Evolutionary conservation across 1,139 yeast genomes (phyloP), one percentile per base, ranked within the genome.

Genomic region (Sugiyamaella xylanicola): DNA sequence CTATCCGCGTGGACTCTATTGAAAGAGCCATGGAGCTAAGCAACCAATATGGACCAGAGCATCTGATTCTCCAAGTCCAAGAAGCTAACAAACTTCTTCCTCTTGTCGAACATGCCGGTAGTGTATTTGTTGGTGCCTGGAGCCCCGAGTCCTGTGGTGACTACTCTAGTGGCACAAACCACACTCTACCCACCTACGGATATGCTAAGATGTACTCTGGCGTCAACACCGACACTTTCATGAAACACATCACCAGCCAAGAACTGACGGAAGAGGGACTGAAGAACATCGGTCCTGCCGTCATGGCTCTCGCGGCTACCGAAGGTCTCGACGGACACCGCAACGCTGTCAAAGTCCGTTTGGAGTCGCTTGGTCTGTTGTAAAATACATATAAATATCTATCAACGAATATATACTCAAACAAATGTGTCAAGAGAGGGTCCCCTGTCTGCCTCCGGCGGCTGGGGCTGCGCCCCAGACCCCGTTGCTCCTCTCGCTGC

Each of bases 131-230:
- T 53, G 99, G 99, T 41, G 87, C 93, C 1, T 87, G 87, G 71
- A 87, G 97, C 2, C 99, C 99, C 47, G 99, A 93, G 73, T 87
- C 96, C 2, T 92, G 98, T 73, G 99, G 99, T 67, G 99, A 95
- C 73, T 95, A 93, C 76, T 91, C 98, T 0, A 85, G 93, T 60
- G 98, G 99, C 69, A 93, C 99, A 4, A 93, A 93, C 78, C 98
- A 92, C 75, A 93, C 99, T 0, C 80, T 93, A 67, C 99, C 99
- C 58, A 93, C 99, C 0, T 93, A 93, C 71, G 99, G 99, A 51
- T 93, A 93, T 69, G 98, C 99, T 49, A 86, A 91, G 75, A 95
- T 90, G 81, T 93, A 93, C 75, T 87, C 96, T 61, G 99, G 99
- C 56, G 98, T 92, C 58, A 93, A 93, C 75, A 92, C 98, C 32